These are phyloP conservation scores for Torrubiellomyces zombiae DNA, from an alignment of 2,329 filamentous ascomycete species.

Conservation along the genomic window DNA sequence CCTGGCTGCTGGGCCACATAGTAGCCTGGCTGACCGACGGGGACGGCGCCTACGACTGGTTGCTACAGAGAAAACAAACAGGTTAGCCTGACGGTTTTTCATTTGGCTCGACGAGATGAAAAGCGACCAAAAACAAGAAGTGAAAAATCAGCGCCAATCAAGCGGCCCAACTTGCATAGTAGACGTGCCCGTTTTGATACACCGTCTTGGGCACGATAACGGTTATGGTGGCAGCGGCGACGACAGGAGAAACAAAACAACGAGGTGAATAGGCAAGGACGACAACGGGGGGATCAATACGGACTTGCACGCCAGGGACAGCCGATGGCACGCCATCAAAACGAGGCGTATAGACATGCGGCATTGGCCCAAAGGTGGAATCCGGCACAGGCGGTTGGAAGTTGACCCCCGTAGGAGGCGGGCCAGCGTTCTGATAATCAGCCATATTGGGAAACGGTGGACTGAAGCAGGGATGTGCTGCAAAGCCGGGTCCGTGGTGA, in stretches of 20 bases:
- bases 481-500: slow-evolving; percentile 4
- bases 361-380: slow-evolving; percentile 36
- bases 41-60: slow-evolving; percentile 12
- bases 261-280: neutral
- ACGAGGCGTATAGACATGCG: slow-evolving; percentile 39
- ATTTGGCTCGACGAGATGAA: too few relatives aligned
- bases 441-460: slow-evolving; percentile 15
- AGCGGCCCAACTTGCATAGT: slow-evolving; percentile 24
- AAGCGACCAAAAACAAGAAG: neutral
- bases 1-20: slow-evolving; percentile 18
- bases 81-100: too few relatives aligned
- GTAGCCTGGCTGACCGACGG: slow-evolving; percentile 13
- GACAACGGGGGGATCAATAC: slow-evolving; percentile 8
- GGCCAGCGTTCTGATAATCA: slow-evolving; percentile 25
- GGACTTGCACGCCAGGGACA: slow-evolving; percentile 13
- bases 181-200: slow-evolving; percentile 15
- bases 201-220: slow-evolving; percentile 16
- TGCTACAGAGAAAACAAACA: slow-evolving; percentile 12
- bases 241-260: slow-evolving; percentile 10
- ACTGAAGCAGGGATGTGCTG: slow-evolving; percentile 6
- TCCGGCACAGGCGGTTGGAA: slow-evolving; percentile 44
- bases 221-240: slow-evolving; percentile 10
- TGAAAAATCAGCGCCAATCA: neutral
- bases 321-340: slow-evolving; percentile 19
- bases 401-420: slow-evolving; percentile 26